Conservation (phyloP, 495 filamentous ascomycete genomes). For the Tuber calosporum region DNA sequence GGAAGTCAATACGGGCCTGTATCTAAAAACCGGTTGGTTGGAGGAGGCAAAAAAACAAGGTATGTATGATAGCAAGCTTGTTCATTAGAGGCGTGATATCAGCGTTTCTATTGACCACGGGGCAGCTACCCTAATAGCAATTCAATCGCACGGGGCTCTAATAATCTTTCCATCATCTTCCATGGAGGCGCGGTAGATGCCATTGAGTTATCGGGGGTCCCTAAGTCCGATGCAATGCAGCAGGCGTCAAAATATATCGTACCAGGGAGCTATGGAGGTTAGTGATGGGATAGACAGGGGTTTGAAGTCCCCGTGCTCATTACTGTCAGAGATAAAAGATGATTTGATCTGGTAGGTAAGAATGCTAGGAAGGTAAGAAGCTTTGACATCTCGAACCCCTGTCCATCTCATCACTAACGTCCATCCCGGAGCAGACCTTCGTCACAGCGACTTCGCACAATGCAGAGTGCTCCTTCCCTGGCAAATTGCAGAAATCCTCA, state of each 20-base stretch:
- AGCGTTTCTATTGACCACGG: not conserved
- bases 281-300: no score
- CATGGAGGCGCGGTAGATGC: not conserved
- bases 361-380: no score
- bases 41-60: not conserved
- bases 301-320: no score
- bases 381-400: no score
- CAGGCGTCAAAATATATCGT: not conserved
- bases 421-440: no score
- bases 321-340: no score
- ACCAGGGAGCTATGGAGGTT: no score
- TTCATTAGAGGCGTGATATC: not conserved
- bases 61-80: not conserved
- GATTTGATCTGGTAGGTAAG: no score
- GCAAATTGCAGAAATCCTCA: not conserved
- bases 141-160: not conserved
- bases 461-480: no score
- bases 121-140: not conserved
- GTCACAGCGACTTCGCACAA: no score
- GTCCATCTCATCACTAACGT: no score
- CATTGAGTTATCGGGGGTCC: not conserved
- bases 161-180: not conserved
- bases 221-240: not conserved
- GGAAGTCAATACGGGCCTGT: not conserved
- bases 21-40: not conserved